These are phyloP conservation scores for Acanthamoeba healyi DNA, from an alignment of 208 protist species.

Conservation along the genomic window DNA sequence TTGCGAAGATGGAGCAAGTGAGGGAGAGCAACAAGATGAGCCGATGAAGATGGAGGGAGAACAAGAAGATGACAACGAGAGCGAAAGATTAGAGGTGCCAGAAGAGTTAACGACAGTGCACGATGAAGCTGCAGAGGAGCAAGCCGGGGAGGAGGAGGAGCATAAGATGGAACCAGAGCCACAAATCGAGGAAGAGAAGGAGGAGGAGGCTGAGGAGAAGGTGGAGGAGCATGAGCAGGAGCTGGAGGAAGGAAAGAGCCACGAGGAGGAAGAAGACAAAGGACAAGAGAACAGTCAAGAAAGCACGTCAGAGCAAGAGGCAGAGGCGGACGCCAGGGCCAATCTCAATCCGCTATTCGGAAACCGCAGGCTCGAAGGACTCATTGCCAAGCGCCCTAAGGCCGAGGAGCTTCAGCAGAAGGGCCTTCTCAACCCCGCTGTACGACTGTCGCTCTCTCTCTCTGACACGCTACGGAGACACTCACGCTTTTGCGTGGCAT, in stretches of 20 bases:
- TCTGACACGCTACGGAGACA: background rate
- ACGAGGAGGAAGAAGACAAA: background rate
- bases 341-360: background rate
- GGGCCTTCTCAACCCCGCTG: background rate
- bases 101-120: no score
- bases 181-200: no score
- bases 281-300: background rate
- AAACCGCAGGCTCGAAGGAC: background rate
- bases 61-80: no score
- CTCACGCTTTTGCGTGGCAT: background rate
- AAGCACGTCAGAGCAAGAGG: background rate
- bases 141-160: no score
- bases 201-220: background rate
- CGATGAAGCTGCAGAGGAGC: no score
- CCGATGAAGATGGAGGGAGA: no score
- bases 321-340: background rate
- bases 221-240: background rate
- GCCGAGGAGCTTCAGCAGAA: conserved; percentile 17
- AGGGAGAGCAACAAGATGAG: no score
- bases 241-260: background rate
- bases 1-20: no score
- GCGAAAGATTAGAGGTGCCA: no score
- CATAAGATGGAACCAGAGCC: no score
- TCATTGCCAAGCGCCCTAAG: conserved; percentile 23
- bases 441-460: background rate